phyloP scores from a whole-genome alignment of 2,329 filamentous ascomycete genomes.

The Scolecobasidium constrictum region DNA sequence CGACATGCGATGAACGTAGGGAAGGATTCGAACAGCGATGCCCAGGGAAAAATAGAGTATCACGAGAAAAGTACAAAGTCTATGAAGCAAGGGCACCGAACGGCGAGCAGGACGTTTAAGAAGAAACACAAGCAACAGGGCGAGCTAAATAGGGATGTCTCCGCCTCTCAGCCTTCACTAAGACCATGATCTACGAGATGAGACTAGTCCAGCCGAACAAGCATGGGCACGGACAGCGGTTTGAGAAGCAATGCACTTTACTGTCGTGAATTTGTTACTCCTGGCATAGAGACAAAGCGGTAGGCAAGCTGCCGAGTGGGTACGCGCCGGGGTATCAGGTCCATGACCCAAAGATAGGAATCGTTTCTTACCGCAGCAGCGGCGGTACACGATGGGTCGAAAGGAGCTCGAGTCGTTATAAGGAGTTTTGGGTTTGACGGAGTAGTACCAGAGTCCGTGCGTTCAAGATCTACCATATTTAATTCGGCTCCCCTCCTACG shows the following conservation, averaged over 20 bases:
- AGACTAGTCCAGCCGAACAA: neutral
- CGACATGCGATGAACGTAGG: neutral
- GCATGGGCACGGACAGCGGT: conserved; percentile 6
- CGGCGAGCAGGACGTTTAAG: conserved; percentile 5
- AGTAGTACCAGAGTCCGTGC: neutral
- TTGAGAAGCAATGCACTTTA: conserved; percentile 1
- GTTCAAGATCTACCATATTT: neutral
- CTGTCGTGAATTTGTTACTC: conserved; percentile 8
- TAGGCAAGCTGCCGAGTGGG: conserved; percentile 2
- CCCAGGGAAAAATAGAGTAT: neutral
- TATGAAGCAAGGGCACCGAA: neutral
- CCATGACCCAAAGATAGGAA: conserved; percentile 4
- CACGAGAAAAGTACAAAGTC: neutral
- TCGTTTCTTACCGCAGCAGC: neutral
- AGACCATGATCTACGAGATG: conserved; percentile 5
- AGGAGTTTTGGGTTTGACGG: neutral
- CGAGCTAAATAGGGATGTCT: conserved; percentile 1
- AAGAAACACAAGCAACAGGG: neutral
- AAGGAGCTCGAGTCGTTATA: neutral
- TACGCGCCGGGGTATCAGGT: neutral
- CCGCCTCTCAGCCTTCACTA: conserved; percentile 6
- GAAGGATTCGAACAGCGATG: neutral
- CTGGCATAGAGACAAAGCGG: conserved; percentile 7
- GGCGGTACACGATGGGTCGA: neutral
- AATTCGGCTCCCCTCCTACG: neutral